Evolutionary conservation across 2,329 filamentous ascomycete genomes (phyloP), one percentile per base, ranked within the genome.

Genomic region (Penicillium sclerotiorum): DNA sequence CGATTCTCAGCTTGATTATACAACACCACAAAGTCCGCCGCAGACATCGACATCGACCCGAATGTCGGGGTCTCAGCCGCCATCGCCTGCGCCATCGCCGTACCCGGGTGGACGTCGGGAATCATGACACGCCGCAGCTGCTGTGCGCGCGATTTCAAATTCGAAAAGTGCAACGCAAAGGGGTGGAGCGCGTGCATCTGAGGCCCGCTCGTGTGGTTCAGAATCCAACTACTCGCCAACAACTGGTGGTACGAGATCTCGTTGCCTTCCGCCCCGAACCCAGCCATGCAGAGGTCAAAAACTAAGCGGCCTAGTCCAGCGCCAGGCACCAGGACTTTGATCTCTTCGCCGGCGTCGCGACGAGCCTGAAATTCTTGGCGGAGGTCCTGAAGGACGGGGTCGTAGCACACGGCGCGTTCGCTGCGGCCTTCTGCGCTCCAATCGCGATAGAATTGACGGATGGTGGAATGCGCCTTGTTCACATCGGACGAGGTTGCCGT

Each of bases 181-280:
- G 94, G 94, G 64, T 88, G 89, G 44, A 99, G 79, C 8, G 78
- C 83, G 70, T 91, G 90, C 53, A 88, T 79, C 13, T 79, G 79
- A 0, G 80, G 81, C 2, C 69, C 65, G 0, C 75, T 61, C 4
- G 86, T 89, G 60, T 73, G 69, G 50, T 80, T 80, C 32, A 80
- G 61, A 8, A 79, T 60, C 72, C 76, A 83, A 55, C 81, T 82
- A 50, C 89, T 95, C 1, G 90, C 90, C 50, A 97, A 79, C n/a
- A 99, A 82, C 68, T 96, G 90, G 69, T 99, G 94, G 66, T 95
- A 97, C 2, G 92, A 96, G 54, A 97, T 95, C 72, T 99, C 89
- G 66, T 96, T 97, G 22, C 93, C 93, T 69, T 96, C 91, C 1
- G 85, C 82, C 9, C 81, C 75, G 69, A 85, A 95, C 9, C 94